Evolutionary conservation across 1,139 yeast genomes (phyloP).

Genomic region (Scheffersomyces quercinus): DNA sequence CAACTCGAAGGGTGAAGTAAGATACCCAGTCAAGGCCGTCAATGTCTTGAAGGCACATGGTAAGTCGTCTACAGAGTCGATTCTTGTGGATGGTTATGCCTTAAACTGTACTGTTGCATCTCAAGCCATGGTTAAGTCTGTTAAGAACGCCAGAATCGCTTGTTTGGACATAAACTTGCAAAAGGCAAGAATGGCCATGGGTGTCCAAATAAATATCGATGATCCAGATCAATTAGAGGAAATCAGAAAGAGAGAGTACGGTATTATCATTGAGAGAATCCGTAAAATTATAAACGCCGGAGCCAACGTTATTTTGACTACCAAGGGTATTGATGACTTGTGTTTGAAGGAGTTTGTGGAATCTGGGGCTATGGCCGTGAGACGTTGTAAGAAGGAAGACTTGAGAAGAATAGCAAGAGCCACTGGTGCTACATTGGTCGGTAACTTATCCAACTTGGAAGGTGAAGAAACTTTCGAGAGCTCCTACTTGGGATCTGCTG

Average conservation of each 20-base stretch:
- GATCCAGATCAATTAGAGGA: conserved; percentile 98
- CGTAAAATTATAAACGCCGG: conserved; percentile 87
- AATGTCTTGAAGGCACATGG: conserved; percentile 97
- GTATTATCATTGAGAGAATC: conserved; percentile 85
- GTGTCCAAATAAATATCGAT: conserved; percentile 94
- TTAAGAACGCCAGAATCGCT: conserved; percentile 82
- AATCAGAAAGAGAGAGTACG: conserved; percentile 91
- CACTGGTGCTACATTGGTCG: conserved; percentile 90
- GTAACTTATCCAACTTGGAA: conserved; percentile 88
- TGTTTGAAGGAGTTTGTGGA: conserved; percentile 95
- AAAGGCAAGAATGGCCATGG: conserved; percentile 97
- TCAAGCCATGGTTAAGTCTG: conserved; percentile 87
- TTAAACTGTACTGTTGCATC: conserved; percentile 96
- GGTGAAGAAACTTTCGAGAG: conserved; percentile 97
- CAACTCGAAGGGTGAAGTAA: conserved; percentile 82
- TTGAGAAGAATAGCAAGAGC: conserved; percentile 96
- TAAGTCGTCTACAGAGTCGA: conserved; percentile 82
- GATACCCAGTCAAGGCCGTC: conserved; percentile 97
- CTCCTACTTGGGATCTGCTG: conserved; percentile 84
- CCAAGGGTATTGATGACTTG: conserved; percentile 97
- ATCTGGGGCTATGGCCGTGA: conserved; percentile 94
- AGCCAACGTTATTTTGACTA: conserved; percentile 93
- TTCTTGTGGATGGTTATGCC: conserved; percentile 91
- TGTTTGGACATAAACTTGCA: conserved; percentile 92
- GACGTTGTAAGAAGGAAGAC: conserved; percentile 97